Evolutionary conservation across 192 early-diverging fungal genomes (phyloP).

Genomic region (Coemansia sp.): DNA sequence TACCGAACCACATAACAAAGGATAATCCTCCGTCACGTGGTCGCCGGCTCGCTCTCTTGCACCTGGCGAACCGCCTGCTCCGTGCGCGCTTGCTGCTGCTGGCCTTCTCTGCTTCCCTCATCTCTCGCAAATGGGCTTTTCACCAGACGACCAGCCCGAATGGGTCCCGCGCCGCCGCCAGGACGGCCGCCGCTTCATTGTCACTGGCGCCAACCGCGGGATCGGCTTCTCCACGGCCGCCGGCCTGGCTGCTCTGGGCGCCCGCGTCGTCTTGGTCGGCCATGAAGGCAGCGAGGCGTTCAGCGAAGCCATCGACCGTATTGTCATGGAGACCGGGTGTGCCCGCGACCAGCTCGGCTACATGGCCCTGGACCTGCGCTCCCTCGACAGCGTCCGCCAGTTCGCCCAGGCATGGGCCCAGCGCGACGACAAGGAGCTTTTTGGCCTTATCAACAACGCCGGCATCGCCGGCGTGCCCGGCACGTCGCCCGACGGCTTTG

Average conservation of each 20-base stretch:
- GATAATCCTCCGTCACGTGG: no score
- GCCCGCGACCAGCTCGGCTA: conserved; percentile 23
- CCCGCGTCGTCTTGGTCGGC: conserved; percentile 34
- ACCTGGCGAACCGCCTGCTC: no score
- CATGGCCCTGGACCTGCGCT: conserved; percentile 44
- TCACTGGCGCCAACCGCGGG: conserved; percentile 45
- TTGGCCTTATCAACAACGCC: conserved; percentile 43
- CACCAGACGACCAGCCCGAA: conserved; percentile 25
- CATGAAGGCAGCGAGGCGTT: conserved; percentile 36
- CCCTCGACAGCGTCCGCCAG: conserved; percentile 31
- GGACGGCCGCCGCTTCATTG: conserved; percentile 32
- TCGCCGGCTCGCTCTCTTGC: no score
- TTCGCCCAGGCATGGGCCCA: conserved; percentile 20
- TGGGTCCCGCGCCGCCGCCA: conserved; percentile 37
- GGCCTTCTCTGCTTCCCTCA: no score
- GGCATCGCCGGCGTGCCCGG: conserved; percentile 42
- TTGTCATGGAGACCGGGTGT: conserved; percentile 38
- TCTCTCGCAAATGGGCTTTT: conserved; percentile 30
- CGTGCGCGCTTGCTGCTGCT: no score
- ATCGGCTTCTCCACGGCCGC: conserved; percentile 39
- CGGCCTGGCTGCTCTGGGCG: conserved; percentile 37
- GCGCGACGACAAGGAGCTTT: conserved; percentile 3
- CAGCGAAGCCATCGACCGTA: conserved; percentile 28
- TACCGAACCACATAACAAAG: no score
- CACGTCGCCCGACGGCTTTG: conserved; percentile 42